Conservation (phyloP, 2,329 filamentous ascomycete genomes). For the Raffaelea albimanens region DNA sequence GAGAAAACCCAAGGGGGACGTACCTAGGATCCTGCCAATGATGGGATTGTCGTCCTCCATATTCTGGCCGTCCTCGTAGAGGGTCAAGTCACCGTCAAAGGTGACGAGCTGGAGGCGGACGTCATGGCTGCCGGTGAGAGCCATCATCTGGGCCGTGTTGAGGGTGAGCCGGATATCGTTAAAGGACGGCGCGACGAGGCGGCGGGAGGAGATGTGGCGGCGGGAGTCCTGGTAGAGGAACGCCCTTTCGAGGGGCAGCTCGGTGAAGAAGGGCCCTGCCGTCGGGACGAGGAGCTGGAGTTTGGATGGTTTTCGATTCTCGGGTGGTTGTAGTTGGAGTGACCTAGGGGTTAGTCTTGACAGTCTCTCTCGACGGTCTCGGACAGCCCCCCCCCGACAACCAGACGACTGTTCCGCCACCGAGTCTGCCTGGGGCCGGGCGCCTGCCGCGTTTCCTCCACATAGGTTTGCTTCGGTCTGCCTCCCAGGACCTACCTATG, state of each 20-base stretch:
- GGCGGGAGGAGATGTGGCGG: conserved; percentile 78
- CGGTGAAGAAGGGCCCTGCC: conserved; percentile 89
- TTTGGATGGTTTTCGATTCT: conserved; percentile 67
- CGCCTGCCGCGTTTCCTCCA: background rate
- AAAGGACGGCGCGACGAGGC: conserved; percentile 93
- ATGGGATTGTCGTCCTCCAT: conserved; percentile 68
- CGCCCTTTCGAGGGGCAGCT: conserved; percentile 75
- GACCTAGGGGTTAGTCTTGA: no score
- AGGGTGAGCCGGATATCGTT: conserved; percentile 90
- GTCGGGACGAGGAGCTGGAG: conserved; percentile 85
- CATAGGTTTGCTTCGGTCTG: conserved; percentile 41
- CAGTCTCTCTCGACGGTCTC: no score
- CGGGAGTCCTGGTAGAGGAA: conserved; percentile 84
- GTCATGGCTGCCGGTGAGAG: conserved; percentile 51
- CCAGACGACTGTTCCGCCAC: no score
- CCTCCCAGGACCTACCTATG: no score
- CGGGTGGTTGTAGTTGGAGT: background rate
- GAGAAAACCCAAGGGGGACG: no score
- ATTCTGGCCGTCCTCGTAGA: conserved; percentile 84
- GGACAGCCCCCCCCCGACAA: no score
- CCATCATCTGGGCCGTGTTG: conserved; percentile 92
- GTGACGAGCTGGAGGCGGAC: conserved; percentile 76
- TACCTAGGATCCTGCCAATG: conserved; percentile 52
- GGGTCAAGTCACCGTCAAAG: conserved; percentile 94
- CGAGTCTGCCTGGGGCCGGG: no score